Percentiles rank a stretch among this genome's conserved stretches.
These are phyloP conservation scores for Pulveroboletus sp. DNA, from an alignment of 768 basidiomycete genomes.

Conservation along the genomic window DNA sequence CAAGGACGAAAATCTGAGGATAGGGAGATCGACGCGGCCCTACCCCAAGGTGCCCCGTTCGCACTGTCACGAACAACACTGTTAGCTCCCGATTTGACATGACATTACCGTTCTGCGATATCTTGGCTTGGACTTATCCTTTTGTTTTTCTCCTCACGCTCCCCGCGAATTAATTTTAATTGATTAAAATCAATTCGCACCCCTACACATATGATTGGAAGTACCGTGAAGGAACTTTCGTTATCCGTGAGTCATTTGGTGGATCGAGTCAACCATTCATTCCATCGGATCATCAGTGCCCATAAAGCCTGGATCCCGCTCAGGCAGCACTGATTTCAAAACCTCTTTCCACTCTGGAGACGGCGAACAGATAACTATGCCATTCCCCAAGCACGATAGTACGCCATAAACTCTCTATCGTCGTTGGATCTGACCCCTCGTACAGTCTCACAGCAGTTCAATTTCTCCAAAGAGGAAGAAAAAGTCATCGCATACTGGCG, in stretches of 20 bases:
- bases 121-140: too few species aligned
- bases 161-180: too few species aligned
- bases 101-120: too few species aligned
- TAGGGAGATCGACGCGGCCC: too few species aligned
- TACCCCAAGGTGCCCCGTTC: too few species aligned
- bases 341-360: background rate
- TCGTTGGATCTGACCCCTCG: slow-evolving; percentile 7
- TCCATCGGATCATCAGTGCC: background rate
- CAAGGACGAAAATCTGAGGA: too few species aligned
- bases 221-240: too few species aligned
- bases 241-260: slow-evolving; percentile 3
- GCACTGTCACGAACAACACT: too few species aligned
- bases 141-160: too few species aligned
- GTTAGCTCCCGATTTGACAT: too few species aligned
- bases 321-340: background rate
- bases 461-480: slow-evolving; percentile 84
- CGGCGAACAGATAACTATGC: slow-evolving; percentile 38
- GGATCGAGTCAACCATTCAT: slow-evolving; percentile 15
- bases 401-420: slow-evolving; percentile 23
- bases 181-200: too few species aligned
- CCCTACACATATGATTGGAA: too few species aligned
- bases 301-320: background rate
- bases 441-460: slow-evolving; percentile 70
- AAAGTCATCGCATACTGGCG: slow-evolving; percentile 89
- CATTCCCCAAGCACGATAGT: slow-evolving; percentile 73